Percentiles rank a stretch among this genome's conserved stretches.
Evolutionary conservation across 768 basidiomycete genomes (phyloP).

Genomic region (Lentinula boryana): DNA sequence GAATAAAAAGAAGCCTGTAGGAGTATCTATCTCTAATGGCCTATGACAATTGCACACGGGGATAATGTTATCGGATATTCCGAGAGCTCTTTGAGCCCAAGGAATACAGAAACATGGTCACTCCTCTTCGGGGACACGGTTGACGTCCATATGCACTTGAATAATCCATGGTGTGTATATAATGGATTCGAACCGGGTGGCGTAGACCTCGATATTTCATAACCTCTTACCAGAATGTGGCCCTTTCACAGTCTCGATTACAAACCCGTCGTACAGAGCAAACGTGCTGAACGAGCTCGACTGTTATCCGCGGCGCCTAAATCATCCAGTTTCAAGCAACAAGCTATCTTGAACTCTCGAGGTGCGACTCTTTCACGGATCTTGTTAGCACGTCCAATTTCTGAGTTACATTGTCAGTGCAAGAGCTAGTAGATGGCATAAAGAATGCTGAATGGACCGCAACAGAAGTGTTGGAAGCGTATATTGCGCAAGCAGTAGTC

Average conservation of each 20-base stretch:
- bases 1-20: not conserved
- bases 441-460: slow-evolving; percentile 38
- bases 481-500: slow-evolving; percentile 36
- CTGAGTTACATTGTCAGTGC: slow-evolving; percentile 16
- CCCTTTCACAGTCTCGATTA: not conserved
- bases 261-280: not conserved
- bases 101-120: not conserved
- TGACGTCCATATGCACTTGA: too few relatives aligned
- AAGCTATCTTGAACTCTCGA: not conserved
- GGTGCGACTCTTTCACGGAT: not conserved
- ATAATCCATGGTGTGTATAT: too few relatives aligned
- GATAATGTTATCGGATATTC: not conserved
- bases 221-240: not conserved
- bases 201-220: not conserved
- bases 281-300: not conserved
- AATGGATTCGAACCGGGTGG: not conserved
- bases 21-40: not conserved
- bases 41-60: not conserved
- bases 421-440: slow-evolving; percentile 39
- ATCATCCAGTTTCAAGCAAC: not conserved
- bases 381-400: not conserved
- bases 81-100: not conserved
- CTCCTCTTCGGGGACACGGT: not conserved
- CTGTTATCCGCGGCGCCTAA: not conserved
- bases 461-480: slow-evolving; percentile 33